Percentiles rank a stretch among this genome's conserved stretches.
Evolutionary conservation across 2,329 filamentous ascomycete species (phyloP).

Genomic region (Fusarium sp.): DNA sequence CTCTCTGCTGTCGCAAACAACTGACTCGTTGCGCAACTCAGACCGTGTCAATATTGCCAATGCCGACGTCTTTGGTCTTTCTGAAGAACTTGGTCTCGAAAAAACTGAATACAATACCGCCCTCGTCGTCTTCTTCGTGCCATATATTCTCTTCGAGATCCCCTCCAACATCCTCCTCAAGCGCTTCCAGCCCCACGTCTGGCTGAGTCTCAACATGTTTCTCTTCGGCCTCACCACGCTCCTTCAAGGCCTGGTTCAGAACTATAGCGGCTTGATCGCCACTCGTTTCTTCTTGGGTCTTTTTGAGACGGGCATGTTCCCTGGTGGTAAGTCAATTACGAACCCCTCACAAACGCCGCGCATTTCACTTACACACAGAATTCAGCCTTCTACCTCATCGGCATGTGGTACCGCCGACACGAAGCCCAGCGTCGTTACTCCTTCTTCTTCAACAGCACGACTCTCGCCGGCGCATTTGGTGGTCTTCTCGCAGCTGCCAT

Average conservation of each 20-base stretch:
- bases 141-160: constrained; percentile 78
- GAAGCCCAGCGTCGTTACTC: constrained; percentile 93
- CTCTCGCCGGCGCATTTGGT: constrained; percentile 84
- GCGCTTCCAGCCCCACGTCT: constrained; percentile 68
- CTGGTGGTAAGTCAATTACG: constrained; percentile 48
- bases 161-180: constrained; percentile 76
- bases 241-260: constrained; percentile 80
- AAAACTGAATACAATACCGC: constrained; percentile 76
- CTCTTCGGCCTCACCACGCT: constrained; percentile 80
- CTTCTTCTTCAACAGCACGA: constrained; percentile 91
- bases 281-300: constrained; percentile 88
- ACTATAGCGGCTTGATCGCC: constrained; percentile 79
- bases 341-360: not conserved
- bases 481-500: constrained; percentile 87
- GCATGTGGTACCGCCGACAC: constrained; percentile 88
- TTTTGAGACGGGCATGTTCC: constrained; percentile 79
- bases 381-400: constrained; percentile 73
- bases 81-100: constrained; percentile 69
- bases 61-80: constrained; percentile 74
- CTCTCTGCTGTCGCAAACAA: constrained; percentile 2
- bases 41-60: constrained; percentile 84
- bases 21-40: not conserved
- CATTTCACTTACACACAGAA: constrained; percentile 54
- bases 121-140: constrained; percentile 84
- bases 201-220: constrained; percentile 86